A percentile compares a stretch with the other conserved stretches of the same genome.
Evolutionary conservation across 1,284 basidiomycete genomes (phyloP).

Genomic region (Coniferiporia weirii): DNA sequence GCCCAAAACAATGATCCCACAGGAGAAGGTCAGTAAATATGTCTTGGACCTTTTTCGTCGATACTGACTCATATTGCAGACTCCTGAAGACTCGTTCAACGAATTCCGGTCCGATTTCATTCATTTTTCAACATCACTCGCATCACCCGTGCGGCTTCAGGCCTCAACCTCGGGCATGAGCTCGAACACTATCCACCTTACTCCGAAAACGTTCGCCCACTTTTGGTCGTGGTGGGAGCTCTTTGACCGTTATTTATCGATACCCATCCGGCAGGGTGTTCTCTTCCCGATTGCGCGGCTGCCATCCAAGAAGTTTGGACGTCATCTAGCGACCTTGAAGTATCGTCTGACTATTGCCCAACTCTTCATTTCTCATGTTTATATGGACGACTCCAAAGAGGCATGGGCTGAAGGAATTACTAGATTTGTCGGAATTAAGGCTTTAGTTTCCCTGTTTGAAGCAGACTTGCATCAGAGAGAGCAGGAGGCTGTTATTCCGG

Average conservation of each 20-base stretch:
- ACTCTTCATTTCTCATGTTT: slow-evolving; percentile 85
- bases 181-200: slow-evolving; percentile 81
- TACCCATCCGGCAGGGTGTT: slow-evolving; percentile 84
- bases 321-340: slow-evolving; percentile 88
- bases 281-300: slow-evolving; percentile 71
- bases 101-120: slow-evolving; percentile 94
- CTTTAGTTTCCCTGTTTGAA: slow-evolving; percentile 74
- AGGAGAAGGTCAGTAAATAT: slow-evolving; percentile 42
- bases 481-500: slow-evolving; percentile 64
- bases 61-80: slow-evolving; percentile 29
- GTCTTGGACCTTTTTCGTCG: not conserved
- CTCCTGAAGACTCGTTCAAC: slow-evolving; percentile 71
- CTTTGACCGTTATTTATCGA: slow-evolving; percentile 75
- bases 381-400: slow-evolving; percentile 72
- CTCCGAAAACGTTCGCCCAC: slow-evolving; percentile 82
- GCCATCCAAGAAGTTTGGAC: slow-evolving; percentile 85
- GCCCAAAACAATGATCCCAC: slow-evolving; percentile 42
- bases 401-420: slow-evolving; percentile 79
- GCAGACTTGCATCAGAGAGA: slow-evolving; percentile 93
- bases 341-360: slow-evolving; percentile 80
- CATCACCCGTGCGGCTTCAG: slow-evolving; percentile 41
- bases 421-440: slow-evolving; percentile 81
- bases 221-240: slow-evolving; percentile 92
- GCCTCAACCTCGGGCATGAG: slow-evolving; percentile 22
- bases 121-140: slow-evolving; percentile 87